Evolutionary conservation across 1,284 basidiomycete genomes (phyloP).

Genomic region (Boletus calvinii): DNA sequence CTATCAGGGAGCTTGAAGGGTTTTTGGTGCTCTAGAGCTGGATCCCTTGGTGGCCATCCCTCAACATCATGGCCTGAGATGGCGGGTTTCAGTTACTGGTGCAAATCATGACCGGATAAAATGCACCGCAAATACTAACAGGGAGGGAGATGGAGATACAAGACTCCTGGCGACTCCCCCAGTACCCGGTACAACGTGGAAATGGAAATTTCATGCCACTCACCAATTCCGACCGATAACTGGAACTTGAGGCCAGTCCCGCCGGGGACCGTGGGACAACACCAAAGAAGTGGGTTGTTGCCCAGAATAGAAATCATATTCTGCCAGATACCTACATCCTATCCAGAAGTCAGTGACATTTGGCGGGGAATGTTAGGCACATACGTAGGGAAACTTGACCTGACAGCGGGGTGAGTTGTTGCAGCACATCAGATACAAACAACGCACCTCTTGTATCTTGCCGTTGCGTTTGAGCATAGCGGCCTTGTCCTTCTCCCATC

Average conservation of each 20-base stretch:
- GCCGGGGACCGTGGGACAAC: conserved; percentile 64
- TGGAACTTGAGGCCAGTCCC: conserved; percentile 81
- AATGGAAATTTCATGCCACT: conserved; percentile 56
- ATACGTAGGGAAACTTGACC: conserved; percentile 92
- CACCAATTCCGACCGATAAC: conserved; percentile 70
- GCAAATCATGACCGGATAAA: neutral
- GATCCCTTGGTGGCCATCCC: conserved; percentile 62
- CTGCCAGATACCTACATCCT: conserved; percentile 74
- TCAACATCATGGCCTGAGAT: conserved; percentile 17
- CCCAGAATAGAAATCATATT: conserved; percentile 85
- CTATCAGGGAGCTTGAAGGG: conserved; percentile 52
- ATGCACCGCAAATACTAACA: conserved; percentile 7
- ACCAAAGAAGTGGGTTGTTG: conserved; percentile 73
- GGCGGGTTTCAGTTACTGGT: conserved; percentile 6
- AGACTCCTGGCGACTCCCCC: conserved; percentile 16
- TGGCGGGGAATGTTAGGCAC: conserved; percentile 26
- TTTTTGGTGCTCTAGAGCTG: conserved; percentile 38
- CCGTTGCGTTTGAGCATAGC: conserved; percentile 83
- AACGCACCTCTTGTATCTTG: conserved; percentile 75
- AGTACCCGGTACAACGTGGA: neutral
- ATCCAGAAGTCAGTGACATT: conserved; percentile 14
- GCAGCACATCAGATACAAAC: neutral
- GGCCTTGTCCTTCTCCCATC: conserved; percentile 96
- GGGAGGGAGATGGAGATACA: conserved; percentile 1
- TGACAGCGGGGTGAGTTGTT: conserved; percentile 30